Evolutionary conservation across 805 yeast species (phyloP), one percentile per base, ranked within the genome.

Genomic region (Wickerhamomyces chaumierensis): DNA sequence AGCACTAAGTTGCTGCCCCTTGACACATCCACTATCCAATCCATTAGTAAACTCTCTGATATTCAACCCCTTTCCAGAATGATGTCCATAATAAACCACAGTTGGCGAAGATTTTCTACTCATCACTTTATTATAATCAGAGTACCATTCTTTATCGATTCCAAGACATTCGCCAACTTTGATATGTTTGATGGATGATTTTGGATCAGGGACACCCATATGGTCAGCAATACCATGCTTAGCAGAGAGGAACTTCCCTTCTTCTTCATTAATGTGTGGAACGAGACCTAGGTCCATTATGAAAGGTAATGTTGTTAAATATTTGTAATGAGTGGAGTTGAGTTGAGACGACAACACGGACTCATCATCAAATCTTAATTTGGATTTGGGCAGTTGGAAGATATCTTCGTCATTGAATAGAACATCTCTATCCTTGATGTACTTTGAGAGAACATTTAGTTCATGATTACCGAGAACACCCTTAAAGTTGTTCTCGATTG

Each of bases 391-490:
- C 3, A 42, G 36, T 12, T 37, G n/a, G 32, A 37, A 42, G 8
- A 18, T 20, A 25, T 49, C 54, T 14, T 44, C 42, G 34, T 38
- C 50, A 33, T 43, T 37, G 37, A 37, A 45, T 42, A 14, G 40
- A 48, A 45, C 61, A 56, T 33, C 39, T 46, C 18, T 70, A 64
- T 23, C 55, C 49, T 32, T 49, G 48, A 79, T 74, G 52, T 85
- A 85, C 50, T 78, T 62, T 39, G 75, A 68, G 46, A 88, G 53
- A 11, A 81, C 71, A 43, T 76, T 78, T 43, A 79, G 67, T 58
- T 88, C 97, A 57, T 90, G 96, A 62, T 88, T 88, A 0, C 97
- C 96, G 42, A 92, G 62, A 3, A 88, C 75, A 53, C 95, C 87
- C 39, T 73, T 76, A 14, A 83, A 70, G 14, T 71, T 62, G 47